These are phyloP conservation scores for Penicillium ochrochloron DNA, from an alignment of 495 filamentous ascomycete genomes.

Conservation along the genomic window DNA sequence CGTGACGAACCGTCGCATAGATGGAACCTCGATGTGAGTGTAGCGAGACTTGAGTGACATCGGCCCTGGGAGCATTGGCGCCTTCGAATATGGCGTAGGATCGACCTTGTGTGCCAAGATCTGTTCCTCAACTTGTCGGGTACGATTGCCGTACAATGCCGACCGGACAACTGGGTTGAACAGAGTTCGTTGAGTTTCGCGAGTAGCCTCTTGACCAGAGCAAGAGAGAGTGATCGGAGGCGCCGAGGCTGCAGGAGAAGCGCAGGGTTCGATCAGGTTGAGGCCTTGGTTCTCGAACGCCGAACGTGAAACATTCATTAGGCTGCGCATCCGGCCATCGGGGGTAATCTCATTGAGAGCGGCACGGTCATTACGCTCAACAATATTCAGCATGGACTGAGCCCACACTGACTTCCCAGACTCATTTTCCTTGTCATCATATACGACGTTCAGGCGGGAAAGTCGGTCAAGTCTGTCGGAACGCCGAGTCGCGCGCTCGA, in stretches of 20 bases:
- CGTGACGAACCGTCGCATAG: constrained; percentile 98
- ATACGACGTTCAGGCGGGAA: constrained; percentile 60
- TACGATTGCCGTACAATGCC: constrained; percentile 68
- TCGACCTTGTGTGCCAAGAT: constrained; percentile 73
- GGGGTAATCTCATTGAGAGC: constrained; percentile 70
- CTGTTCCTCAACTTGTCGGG: constrained; percentile 67
- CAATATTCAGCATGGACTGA: constrained; percentile 81
- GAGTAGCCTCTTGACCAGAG: constrained; percentile 65
- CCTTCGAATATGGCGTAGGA: constrained; percentile 62
- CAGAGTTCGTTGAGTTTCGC: constrained; percentile 72
- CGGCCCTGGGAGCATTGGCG: constrained; percentile 71
- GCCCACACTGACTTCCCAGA: constrained; percentile 58
- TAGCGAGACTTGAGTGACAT: constrained; percentile 79
- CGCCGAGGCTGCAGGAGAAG: constrained; percentile 74
- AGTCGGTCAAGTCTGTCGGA: constrained; percentile 49
- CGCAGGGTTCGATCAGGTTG: constrained; percentile 76
- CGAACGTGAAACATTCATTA: constrained; percentile 78
- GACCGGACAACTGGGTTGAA: constrained; percentile 80
- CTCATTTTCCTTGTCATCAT: constrained; percentile 62
- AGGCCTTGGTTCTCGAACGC: constrained; percentile 72
- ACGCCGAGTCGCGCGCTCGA: constrained; percentile 67
- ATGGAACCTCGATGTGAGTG: constrained; percentile 89
- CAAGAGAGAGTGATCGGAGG: constrained; percentile 83
- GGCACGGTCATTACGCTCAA: constrained; percentile 66
- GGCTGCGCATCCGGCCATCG: constrained; percentile 71